Evolutionary conservation across 108 stramenopile species (phyloP).

Genomic region (Nitzschia palea): DNA sequence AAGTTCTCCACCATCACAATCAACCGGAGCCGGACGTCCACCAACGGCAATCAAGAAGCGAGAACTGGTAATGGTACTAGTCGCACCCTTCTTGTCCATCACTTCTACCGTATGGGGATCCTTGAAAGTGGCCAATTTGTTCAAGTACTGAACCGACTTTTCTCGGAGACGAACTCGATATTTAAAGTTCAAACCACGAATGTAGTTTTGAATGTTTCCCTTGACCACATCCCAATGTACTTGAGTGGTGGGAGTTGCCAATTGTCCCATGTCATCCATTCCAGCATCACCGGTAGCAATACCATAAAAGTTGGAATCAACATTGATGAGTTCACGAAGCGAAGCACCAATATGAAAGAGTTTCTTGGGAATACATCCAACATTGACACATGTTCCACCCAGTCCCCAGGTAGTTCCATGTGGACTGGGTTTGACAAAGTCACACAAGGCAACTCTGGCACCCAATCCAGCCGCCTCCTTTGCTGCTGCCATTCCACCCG

Average conservation of each 20-base stretch:
- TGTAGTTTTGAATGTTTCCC: constrained; percentile 91
- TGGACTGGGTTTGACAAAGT: constrained; percentile 96
- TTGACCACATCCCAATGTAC: constrained; percentile 75
- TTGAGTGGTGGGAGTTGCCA: constrained; percentile 27
- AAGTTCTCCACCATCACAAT: constrained; percentile 88
- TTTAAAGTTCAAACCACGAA: constrained; percentile 95
- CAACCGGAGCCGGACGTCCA: constrained; percentile 88
- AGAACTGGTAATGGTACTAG: constrained; percentile 62
- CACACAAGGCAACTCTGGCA: constrained; percentile 92
- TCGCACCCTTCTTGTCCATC: constrained; percentile 82
- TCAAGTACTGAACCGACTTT: constrained; percentile 91
- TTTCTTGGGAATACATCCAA: constrained; percentile 99
- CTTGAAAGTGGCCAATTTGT: constrained; percentile 83
- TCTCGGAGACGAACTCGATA: constrained; percentile 94
- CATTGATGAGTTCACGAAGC: constrained; percentile 48
- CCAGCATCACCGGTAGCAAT: constrained; percentile 39
- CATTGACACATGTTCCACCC: constrained; percentile 98
- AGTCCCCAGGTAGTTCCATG: constrained; percentile 95
- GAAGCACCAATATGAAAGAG: constrained; percentile 92
- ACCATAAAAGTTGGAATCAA: constrained; percentile 77
- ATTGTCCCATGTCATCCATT: constrained; percentile 27
- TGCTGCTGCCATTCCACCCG: constrained; percentile 90
- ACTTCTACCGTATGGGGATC: constrained; percentile 86
- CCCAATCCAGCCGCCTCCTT: constrained; percentile 95
- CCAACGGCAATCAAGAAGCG: constrained; percentile 94